Evolutionary conservation across 1,139 yeast genomes (phyloP).

Genomic region (Geotrichum fermentans): DNA sequence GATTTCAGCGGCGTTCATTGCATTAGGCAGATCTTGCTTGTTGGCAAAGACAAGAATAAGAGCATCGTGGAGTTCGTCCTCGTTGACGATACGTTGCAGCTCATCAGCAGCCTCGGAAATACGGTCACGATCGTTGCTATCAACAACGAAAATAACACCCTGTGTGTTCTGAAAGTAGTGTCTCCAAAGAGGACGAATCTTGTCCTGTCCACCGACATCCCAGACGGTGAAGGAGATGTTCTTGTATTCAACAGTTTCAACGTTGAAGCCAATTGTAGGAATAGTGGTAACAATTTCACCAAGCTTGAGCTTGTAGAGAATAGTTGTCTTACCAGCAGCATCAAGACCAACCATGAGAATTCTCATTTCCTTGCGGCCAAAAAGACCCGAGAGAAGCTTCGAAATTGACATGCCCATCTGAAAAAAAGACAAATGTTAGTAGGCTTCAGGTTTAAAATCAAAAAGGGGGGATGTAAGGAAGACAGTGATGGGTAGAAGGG

Average conservation of each 20-base stretch:
- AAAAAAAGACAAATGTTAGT: too few relatives aligned
- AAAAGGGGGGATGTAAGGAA: too few relatives aligned
- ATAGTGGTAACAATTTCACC: constrained; percentile 73
- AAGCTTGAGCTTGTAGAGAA: constrained; percentile 64
- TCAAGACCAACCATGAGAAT: constrained; percentile 89
- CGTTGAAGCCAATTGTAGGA: constrained; percentile 93
- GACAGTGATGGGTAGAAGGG: too few relatives aligned
- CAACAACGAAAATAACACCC: constrained; percentile 87
- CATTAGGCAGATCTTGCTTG: constrained; percentile 84
- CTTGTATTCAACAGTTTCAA: constrained; percentile 83
- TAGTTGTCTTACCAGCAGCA: constrained; percentile 86
- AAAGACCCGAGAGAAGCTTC: constrained; percentile 21
- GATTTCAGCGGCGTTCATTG: constrained; percentile 86
- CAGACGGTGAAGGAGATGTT: constrained; percentile 88
- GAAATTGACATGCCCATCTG: constrained; percentile 17
- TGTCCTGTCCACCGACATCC: too few relatives aligned
- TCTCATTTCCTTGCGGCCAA: constrained; percentile 61
- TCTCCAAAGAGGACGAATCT: too few relatives aligned
- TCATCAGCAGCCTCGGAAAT: constrained; percentile 76
- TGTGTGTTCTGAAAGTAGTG: constrained; percentile 92
- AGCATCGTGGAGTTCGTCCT: constrained; percentile 76
- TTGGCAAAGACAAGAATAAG: constrained; percentile 80
- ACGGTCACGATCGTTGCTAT: constrained; percentile 69
- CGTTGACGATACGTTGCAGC: constrained; percentile 67
- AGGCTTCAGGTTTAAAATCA: background rate